Evolutionary conservation across 371 early-diverging fungal species (phyloP).

Genomic region (Umbelopsis sp.): DNA sequence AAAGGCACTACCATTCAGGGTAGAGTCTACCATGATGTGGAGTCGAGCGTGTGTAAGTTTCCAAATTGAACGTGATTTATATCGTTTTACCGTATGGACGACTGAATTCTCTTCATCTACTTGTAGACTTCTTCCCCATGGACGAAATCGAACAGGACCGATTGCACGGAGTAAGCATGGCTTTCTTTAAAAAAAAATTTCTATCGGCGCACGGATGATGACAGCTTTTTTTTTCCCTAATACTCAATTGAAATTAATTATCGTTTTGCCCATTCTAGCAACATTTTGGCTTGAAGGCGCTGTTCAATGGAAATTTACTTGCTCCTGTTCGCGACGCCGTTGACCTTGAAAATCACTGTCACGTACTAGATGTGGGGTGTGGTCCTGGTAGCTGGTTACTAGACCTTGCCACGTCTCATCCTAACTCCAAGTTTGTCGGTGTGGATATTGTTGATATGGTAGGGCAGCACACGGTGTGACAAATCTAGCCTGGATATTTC

Average conservation of each 20-base stretch:
- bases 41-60: constrained; percentile 14
- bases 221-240: neutral
- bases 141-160: constrained; percentile 14
- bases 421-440: constrained; percentile 11
- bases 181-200: neutral
- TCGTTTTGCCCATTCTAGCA: neutral
- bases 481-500: neutral
- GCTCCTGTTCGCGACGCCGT: constrained; percentile 18
- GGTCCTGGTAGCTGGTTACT: constrained; percentile 62
- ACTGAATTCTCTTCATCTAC: neutral
- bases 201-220: constrained; percentile 13
- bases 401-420: constrained; percentile 35
- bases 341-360: constrained; percentile 20
- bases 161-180: constrained; percentile 2
- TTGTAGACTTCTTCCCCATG: constrained; percentile 8
- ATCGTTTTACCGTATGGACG: no score
- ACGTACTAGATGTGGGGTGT: constrained; percentile 52
- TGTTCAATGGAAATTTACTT: constrained; percentile 15
- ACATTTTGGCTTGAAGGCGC: constrained; percentile 8
- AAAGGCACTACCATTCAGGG: neutral
- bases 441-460: constrained; percentile 10
- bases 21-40: constrained; percentile 15
- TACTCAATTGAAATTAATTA: neutral
- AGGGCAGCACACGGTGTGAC: neutral
- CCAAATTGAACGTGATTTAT: neutral